phyloP scores from a whole-genome alignment of 108 stramenopile genomes.

The Skeletonema marinoi region DNA sequence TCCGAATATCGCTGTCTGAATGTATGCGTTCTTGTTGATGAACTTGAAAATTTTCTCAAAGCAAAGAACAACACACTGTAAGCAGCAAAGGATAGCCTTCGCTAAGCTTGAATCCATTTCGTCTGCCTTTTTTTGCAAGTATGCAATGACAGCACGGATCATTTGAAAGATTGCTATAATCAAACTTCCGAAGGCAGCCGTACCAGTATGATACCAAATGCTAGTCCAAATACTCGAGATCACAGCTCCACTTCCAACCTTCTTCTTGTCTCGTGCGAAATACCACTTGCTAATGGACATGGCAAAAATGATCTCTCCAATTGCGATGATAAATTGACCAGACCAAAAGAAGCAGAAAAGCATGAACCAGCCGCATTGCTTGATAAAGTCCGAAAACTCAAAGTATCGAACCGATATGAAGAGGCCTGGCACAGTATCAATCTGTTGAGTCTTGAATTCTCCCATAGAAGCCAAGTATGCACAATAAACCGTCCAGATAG shows the following conservation, averaged over 20 bases:
- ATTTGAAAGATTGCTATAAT: slow-evolving; percentile 91
- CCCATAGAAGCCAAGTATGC: slow-evolving; percentile 82
- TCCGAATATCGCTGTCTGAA: slow-evolving; percentile 91
- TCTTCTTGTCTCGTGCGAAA: slow-evolving; percentile 80
- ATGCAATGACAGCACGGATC: slow-evolving; percentile 84
- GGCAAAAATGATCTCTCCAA: slow-evolving; percentile 90
- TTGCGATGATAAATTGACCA: slow-evolving; percentile 87
- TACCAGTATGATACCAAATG: slow-evolving; percentile 87
- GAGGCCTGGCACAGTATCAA: background rate
- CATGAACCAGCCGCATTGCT: slow-evolving; percentile 75
- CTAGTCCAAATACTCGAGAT: slow-evolving; percentile 55
- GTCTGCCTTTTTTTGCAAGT: slow-evolving; percentile 86
- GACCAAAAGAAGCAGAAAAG: slow-evolving; percentile 95
- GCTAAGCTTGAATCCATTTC: slow-evolving; percentile 74
- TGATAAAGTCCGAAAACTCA: slow-evolving; percentile 55
- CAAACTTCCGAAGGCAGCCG: slow-evolving; percentile 94
- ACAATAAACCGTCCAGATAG: slow-evolving; percentile 64
- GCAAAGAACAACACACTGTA: slow-evolving; percentile 89
- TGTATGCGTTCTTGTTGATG: slow-evolving; percentile 92
- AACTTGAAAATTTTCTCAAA: slow-evolving; percentile 86
- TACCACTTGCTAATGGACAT: slow-evolving; percentile 77
- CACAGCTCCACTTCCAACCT: slow-evolving; percentile 74
- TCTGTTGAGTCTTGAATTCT: slow-evolving; percentile 42
- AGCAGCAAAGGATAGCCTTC: slow-evolving; percentile 77
- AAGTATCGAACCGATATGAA: slow-evolving; percentile 45